A percentile compares a stretch with the other conserved stretches of the same genome.
phyloP scores from a whole-genome alignment of 2,329 filamentous ascomycete genomes.

The Sclerotinia borealis region DNA sequence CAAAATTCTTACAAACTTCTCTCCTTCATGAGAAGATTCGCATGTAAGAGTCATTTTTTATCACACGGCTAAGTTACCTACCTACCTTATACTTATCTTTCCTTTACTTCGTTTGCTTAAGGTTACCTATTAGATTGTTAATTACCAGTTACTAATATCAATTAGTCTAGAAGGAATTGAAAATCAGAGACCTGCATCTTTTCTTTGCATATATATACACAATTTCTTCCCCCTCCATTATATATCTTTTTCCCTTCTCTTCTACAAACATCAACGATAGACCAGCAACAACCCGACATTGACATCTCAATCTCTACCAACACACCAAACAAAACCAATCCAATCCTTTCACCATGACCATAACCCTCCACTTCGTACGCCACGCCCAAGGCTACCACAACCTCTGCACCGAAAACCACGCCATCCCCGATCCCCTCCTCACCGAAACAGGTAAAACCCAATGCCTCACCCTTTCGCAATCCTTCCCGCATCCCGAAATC shows the following conservation, averaged over 20 bases:
- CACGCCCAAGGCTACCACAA: slow-evolving; percentile 82
- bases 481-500: slow-evolving; percentile 58
- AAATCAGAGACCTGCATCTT: too few relatives aligned
- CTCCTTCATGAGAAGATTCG: not conserved
- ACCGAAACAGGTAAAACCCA: slow-evolving; percentile 72
- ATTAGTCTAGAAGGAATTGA: too few relatives aligned
- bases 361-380: slow-evolving; percentile 60
- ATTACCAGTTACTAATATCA: too few relatives aligned
- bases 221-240: too few relatives aligned
- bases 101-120: not conserved
- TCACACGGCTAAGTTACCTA: too few relatives aligned
- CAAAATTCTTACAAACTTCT: not conserved
- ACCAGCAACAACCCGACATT: not conserved
- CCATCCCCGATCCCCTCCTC: slow-evolving; percentile 69
- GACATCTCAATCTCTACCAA: not conserved
- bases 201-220: too few relatives aligned
- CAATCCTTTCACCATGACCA: slow-evolving; percentile 1
- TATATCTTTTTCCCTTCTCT: too few relatives aligned
- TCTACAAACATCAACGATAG: too few relatives aligned
- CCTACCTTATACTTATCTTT: not conserved
- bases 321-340: not conserved
- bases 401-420: slow-evolving; percentile 61
- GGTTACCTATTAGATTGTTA: not conserved
- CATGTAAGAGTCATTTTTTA: not conserved
- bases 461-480: slow-evolving; percentile 55